These are phyloP conservation scores for Phytophthora sojae DNA, from an alignment of 352 stramenopile genomes.

Conservation along the genomic window DNA sequence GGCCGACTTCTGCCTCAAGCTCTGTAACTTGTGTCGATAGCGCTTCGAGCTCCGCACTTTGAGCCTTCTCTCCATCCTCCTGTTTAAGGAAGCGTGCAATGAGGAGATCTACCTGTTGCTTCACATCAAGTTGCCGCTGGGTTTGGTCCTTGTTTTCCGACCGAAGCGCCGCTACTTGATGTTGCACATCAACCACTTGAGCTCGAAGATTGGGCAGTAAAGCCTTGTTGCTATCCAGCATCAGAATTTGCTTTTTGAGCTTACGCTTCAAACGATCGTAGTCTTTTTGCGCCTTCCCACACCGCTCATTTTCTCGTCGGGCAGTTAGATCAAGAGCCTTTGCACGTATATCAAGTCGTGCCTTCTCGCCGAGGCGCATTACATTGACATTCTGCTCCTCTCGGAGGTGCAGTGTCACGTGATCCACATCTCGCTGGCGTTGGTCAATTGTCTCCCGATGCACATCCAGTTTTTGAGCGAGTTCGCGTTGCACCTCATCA, in stretches of 20 bases:
- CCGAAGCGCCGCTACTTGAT: slow-evolving; percentile 65
- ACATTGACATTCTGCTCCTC: slow-evolving; percentile 89
- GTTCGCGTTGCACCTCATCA: slow-evolving; percentile 81
- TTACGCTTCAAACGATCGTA: slow-evolving; percentile 88
- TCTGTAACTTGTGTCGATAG: slow-evolving; percentile 68
- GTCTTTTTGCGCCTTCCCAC: slow-evolving; percentile 70
- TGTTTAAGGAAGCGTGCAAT: slow-evolving; percentile 91
- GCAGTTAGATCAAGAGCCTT: slow-evolving; percentile 58
- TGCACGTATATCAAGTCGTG: slow-evolving; percentile 67
- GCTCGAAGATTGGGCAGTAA: slow-evolving; percentile 84
- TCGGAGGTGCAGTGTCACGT: slow-evolving; percentile 86
- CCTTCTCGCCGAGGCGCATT: slow-evolving; percentile 74
- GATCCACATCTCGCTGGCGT: slow-evolving; percentile 91
- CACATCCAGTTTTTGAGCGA: slow-evolving; percentile 88
- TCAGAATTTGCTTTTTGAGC: slow-evolving; percentile 89
- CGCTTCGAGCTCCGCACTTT: slow-evolving; percentile 69
- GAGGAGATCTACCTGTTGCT: slow-evolving; percentile 92
- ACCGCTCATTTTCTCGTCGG: slow-evolving; percentile 75
- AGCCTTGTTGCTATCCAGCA: slow-evolving; percentile 74
- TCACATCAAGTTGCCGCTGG: slow-evolving; percentile 78
- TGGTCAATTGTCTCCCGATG: slow-evolving; percentile 92
- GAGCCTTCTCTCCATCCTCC: slow-evolving; percentile 82
- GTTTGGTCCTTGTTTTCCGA: slow-evolving; percentile 78
- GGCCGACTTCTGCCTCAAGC: slow-evolving; percentile 83
- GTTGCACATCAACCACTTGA: slow-evolving; percentile 81